Percentiles rank a stretch among this genome's conserved stretches.
Evolutionary conservation across 1,284 basidiomycete species (phyloP).

Genomic region (Puccinia polysora): DNA sequence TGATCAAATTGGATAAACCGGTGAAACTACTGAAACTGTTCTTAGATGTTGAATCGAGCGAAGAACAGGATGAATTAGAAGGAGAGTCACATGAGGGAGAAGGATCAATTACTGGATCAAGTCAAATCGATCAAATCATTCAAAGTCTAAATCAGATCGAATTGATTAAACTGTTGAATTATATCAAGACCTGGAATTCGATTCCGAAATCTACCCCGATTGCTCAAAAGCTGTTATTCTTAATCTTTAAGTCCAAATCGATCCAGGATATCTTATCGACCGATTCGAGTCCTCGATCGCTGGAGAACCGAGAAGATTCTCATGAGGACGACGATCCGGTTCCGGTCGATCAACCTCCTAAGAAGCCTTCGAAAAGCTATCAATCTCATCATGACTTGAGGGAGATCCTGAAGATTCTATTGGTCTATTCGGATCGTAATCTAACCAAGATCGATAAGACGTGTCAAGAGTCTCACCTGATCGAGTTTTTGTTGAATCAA

Average conservation of each 20-base stretch:
- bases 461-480: constrained; percentile 5
- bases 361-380: neutral
- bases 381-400: neutral
- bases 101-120: constrained; percentile 1
- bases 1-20: constrained; percentile 86
- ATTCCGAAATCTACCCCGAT: constrained; percentile 4
- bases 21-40: constrained; percentile 79
- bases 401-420: constrained; percentile 6
- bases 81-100: neutral
- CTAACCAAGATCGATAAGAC: constrained; percentile 18
- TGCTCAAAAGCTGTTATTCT: constrained; percentile 9
- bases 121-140: constrained; percentile 5
- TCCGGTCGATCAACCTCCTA: neutral
- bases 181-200: constrained; percentile 31
- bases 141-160: neutral
- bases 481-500: constrained; percentile 22
- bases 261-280: neutral
- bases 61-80: neutral
- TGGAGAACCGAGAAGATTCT: too few relatives aligned
- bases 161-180: constrained; percentile 11
- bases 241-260: constrained; percentile 25
- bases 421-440: constrained; percentile 12
- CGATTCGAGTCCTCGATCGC: neutral
- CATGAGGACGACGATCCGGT: neutral
- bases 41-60: constrained; percentile 56